These are phyloP conservation scores for Metschnikowia aberdeeniae DNA, from an alignment of 805 yeast genomes.

Conservation along the genomic window DNA sequence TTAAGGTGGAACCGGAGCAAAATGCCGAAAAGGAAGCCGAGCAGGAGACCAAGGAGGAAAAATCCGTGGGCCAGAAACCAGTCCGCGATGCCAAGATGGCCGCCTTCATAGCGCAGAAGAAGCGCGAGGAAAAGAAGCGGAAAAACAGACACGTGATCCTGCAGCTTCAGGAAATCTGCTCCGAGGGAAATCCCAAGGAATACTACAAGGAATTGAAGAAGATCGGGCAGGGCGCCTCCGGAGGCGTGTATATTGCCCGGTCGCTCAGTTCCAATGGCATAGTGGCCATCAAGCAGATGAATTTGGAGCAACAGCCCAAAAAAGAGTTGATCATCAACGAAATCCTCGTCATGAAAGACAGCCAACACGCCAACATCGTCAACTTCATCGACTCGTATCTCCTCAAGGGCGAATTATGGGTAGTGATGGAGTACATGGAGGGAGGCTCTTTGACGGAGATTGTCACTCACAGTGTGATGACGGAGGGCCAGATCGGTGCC, in stretches of 20 bases:
- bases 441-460: conserved; percentile 97
- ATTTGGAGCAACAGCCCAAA: conserved; percentile 89
- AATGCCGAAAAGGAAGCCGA: background rate
- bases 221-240: conserved; percentile 98
- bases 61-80: conserved; percentile 23
- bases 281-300: conserved; percentile 97
- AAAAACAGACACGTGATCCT: conserved; percentile 69
- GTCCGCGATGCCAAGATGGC: conserved; percentile 51
- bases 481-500: conserved; percentile 93
- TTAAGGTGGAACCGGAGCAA: too few species aligned
- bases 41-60: conserved; percentile 8
- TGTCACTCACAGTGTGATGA: conserved; percentile 82
- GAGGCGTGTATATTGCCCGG: conserved; percentile 91
- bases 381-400: conserved; percentile 27
- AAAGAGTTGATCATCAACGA: conserved; percentile 76
- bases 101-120: conserved; percentile 55
- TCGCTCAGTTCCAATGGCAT: conserved; percentile 29
- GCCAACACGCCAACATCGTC: conserved; percentile 19
- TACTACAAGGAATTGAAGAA: conserved; percentile 67
- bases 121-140: conserved; percentile 73
- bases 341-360: conserved; percentile 20
- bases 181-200: conserved; percentile 77
- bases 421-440: conserved; percentile 98
- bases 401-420: conserved; percentile 84
- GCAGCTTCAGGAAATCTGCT: conserved; percentile 70